These are phyloP conservation scores for Cercospora beticola DNA, from an alignment of 2,329 filamentous ascomycete genomes.

Conservation along the genomic window DNA sequence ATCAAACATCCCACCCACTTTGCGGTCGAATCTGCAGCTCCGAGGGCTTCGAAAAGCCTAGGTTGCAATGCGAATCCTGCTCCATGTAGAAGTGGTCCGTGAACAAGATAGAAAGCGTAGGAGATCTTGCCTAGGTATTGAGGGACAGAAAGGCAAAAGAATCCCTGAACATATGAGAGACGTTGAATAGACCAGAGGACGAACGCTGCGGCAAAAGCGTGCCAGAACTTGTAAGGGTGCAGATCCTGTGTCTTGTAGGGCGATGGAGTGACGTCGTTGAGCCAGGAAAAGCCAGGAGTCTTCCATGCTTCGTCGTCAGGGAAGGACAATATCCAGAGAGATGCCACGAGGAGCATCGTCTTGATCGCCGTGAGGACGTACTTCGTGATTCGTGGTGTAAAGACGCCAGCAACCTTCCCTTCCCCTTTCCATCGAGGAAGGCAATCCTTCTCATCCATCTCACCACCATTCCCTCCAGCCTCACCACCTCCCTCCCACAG, in stretches of 20 bases:
- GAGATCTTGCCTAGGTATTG: conserved; percentile 24
- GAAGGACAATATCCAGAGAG: conserved; percentile 17
- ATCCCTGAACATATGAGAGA: neutral
- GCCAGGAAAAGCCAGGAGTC: conserved; percentile 15
- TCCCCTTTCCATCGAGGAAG: neutral
- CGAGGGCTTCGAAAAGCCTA: conserved; percentile 1
- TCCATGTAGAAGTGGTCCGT: conserved; percentile 21
- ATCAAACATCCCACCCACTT: conserved; percentile 10
- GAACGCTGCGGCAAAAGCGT: conserved; percentile 11
- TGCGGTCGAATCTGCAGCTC: neutral
- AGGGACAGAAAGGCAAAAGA: conserved; percentile 9
- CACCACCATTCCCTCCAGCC: neutral
- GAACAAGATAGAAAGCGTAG: conserved; percentile 21
- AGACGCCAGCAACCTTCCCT: neutral
- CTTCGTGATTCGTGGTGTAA: neutral
- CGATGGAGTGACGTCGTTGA: conserved; percentile 6
- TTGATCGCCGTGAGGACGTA: neutral
- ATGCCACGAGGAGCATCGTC: neutral
- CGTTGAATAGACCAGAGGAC: conserved; percentile 14
- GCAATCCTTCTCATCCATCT: neutral
- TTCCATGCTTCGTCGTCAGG: conserved; percentile 17
- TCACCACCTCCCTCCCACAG: neutral
- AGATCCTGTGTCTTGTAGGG: neutral
- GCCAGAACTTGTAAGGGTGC: conserved; percentile 15
- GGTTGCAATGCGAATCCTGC: conserved; percentile 17